phyloP scores from a whole-genome alignment of 2,329 filamentous ascomycete genomes.

The Sporothrix protearum region DNA sequence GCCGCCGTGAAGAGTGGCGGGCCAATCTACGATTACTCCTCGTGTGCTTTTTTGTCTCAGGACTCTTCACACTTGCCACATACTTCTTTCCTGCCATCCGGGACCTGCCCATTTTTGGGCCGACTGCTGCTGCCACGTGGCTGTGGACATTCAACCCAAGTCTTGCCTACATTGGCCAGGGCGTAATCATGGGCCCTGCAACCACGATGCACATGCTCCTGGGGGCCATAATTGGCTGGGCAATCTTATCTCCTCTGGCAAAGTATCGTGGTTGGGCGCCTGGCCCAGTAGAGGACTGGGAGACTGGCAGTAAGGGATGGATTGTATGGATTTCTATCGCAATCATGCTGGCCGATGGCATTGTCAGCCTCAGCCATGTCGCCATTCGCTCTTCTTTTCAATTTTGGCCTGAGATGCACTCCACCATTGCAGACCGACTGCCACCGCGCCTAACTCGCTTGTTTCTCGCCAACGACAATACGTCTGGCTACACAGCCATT shows the following conservation, averaged over 20 bases:
- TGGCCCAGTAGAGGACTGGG: constrained; percentile 83
- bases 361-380: constrained; percentile 82
- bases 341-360: constrained; percentile 92
- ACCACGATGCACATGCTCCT: constrained; percentile 95
- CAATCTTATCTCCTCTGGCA: constrained; percentile 79
- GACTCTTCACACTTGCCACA: constrained; percentile 70
- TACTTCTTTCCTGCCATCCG: constrained; percentile 87
- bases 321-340: constrained; percentile 95
- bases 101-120: constrained; percentile 82
- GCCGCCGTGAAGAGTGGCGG: constrained; percentile 39
- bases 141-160: constrained; percentile 96
- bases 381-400: constrained; percentile 46
- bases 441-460: neutral
- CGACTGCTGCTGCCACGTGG: constrained; percentile 71
- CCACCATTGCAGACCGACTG: constrained; percentile 8
- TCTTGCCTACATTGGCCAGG: constrained; percentile 94
- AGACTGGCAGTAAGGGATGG: constrained; percentile 92
- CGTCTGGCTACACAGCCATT: constrained; percentile 30
- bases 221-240: constrained; percentile 88
- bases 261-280: constrained; percentile 86
- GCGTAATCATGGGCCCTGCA: constrained; percentile 95
- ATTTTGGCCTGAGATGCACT: constrained; percentile 21
- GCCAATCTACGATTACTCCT: constrained; percentile 54
- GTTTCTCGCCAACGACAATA: constrained; percentile 19
- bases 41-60: constrained; percentile 57